phyloP scores from a whole-genome alignment of 148 eudicot genomes.

The Cornus suecica region DNA sequence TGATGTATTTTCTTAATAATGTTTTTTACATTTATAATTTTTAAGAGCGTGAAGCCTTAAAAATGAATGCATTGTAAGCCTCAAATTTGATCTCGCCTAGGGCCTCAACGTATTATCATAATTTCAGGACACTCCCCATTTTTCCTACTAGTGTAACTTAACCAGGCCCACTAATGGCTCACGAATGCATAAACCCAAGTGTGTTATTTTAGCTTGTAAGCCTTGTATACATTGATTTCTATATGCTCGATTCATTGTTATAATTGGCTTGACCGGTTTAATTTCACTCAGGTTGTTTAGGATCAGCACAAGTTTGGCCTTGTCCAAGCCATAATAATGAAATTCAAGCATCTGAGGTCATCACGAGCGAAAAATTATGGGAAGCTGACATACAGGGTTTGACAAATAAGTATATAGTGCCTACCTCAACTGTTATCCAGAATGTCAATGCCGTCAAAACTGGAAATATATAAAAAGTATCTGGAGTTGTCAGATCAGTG shows the following conservation, averaged over 20 bases:
- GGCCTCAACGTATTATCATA: no score
- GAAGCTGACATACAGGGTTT: slow-evolving; percentile 3
- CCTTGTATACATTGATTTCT: background rate
- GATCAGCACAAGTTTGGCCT: background rate
- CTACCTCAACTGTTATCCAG: slow-evolving; percentile 83
- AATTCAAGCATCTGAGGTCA: background rate
- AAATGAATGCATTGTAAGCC: no score
- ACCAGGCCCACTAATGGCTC: background rate
- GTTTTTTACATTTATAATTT: no score
- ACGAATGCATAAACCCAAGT: background rate
- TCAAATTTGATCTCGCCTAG: no score
- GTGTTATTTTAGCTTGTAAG: background rate
- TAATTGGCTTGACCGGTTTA: background rate
- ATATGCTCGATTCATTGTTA: background rate
- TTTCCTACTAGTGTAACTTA: no score
- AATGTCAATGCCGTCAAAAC: slow-evolving; percentile 73
- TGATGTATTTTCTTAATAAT: no score
- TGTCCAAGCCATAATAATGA: background rate
- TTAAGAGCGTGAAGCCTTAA: no score
- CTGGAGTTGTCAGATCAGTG: slow-evolving; percentile 83
- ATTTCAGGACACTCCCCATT: no score
- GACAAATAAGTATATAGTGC: slow-evolving; percentile 16
- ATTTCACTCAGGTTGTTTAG: background rate
- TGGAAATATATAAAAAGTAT: slow-evolving; percentile 67
- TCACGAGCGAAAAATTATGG: background rate